phyloP scores from a whole-genome alignment of 331 rosid genomes.

The Quercus lobata region DNA sequence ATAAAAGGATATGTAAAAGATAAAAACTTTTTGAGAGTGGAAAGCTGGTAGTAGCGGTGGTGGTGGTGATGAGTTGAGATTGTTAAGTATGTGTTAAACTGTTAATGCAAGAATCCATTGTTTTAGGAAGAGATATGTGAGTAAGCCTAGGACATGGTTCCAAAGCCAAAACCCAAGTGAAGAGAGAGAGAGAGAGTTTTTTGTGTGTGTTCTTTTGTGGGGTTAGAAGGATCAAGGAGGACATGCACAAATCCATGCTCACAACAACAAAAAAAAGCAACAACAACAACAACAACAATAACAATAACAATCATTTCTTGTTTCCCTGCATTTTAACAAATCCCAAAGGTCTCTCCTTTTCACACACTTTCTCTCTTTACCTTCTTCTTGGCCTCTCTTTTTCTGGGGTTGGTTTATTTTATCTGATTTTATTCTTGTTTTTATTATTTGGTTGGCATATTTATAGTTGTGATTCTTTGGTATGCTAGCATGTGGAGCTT shows the following conservation, averaged over 20 bases:
- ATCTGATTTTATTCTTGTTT: neutral
- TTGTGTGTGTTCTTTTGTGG: constrained; percentile 4
- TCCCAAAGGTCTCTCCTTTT: constrained; percentile 19
- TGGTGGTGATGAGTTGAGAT: constrained; percentile 17
- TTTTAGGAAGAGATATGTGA: constrained; percentile 19
- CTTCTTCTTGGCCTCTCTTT: neutral
- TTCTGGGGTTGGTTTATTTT: neutral
- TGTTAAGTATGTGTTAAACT: constrained; percentile 19
- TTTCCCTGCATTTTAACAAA: constrained; percentile 1
- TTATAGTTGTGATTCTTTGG: constrained; percentile 4
- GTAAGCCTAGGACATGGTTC: constrained; percentile 26
- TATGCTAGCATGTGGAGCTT: constrained; percentile 31
- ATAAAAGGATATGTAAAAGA: neutral
- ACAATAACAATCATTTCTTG: constrained; percentile 22
- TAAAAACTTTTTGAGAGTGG: constrained; percentile 23
- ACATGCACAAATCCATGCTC: constrained; percentile 40
- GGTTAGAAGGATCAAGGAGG: constrained; percentile 14
- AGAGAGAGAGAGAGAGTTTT: neutral
- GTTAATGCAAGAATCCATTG: constrained; percentile 27
- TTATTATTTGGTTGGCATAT: neutral
- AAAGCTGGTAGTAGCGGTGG: constrained; percentile 19
- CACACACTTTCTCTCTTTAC: neutral
- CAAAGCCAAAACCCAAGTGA: constrained; percentile 17
- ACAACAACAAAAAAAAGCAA: neutral
- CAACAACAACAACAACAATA: neutral